Conservation (phyloP, 2,329 filamentous ascomycete species). For the Talaromyces islandicus region DNA sequence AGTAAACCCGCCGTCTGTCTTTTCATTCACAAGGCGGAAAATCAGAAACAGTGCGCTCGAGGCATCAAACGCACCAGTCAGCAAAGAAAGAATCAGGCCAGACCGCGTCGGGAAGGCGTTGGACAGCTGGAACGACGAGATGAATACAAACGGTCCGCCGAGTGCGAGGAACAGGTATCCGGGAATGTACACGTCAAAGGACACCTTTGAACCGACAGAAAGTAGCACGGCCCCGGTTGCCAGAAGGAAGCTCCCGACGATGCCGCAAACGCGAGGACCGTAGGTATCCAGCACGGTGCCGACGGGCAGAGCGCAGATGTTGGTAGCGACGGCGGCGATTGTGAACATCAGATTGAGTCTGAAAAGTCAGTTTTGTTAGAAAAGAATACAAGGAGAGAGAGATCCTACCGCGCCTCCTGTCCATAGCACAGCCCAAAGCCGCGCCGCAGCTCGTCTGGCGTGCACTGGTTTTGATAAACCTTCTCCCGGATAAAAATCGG, state of each 20-base stretch:
- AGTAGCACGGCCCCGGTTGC: conserved; percentile 65
- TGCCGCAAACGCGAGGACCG: conserved; percentile 70
- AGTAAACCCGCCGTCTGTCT: conserved; percentile 51
- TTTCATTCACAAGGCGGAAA: conserved; percentile 65
- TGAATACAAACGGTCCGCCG: conserved; percentile 75
- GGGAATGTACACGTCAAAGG: conserved; percentile 68
- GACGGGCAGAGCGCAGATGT: conserved; percentile 77
- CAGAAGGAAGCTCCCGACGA: conserved; percentile 65
- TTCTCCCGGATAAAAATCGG: conserved; percentile 69
- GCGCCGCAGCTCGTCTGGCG: conserved; percentile 44
- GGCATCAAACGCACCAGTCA: conserved; percentile 79
- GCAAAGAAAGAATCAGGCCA: conserved; percentile 69
- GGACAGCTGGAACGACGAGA: conserved; percentile 76
- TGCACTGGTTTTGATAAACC: conserved; percentile 63
- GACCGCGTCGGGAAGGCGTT: conserved; percentile 75
- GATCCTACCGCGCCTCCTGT: conserved; percentile 47
- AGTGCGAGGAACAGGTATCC: conserved; percentile 73
- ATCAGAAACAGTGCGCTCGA: conserved; percentile 72
- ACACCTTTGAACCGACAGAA: conserved; percentile 58
- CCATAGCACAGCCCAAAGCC: conserved; percentile 50
- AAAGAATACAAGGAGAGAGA: neutral
- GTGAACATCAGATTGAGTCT: conserved; percentile 89
- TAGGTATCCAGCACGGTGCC: conserved; percentile 79
- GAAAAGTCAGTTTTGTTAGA: conserved; percentile 8
- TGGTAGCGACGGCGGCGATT: conserved; percentile 78